A percentile compares a stretch with the other conserved stretches of the same genome.
phyloP scores from a whole-genome alignment of 805 yeast genomes.

The Henningerozyma blattae region DNA sequence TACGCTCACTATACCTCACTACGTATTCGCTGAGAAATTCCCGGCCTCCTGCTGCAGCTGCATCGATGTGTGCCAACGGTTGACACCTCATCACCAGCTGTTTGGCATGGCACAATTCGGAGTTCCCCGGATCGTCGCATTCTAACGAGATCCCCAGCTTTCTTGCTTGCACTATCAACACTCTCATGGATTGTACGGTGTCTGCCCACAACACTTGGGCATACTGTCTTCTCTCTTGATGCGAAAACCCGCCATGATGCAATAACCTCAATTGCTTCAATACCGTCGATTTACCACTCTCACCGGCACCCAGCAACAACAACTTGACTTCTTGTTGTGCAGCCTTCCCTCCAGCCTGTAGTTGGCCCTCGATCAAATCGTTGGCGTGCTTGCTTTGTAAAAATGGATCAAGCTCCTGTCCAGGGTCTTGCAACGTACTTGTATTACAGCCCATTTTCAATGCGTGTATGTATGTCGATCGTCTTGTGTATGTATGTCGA shows the following conservation, averaged over 20 bases:
- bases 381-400: slow-evolving; percentile 42
- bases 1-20: slow-evolving; percentile 43
- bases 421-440: slow-evolving; percentile 31
- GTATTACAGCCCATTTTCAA: slow-evolving; percentile 56
- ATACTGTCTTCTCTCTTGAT: slow-evolving; percentile 69
- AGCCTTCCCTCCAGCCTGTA: slow-evolving; percentile 39
- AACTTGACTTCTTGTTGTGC: slow-evolving; percentile 54
- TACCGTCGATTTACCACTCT: slow-evolving; percentile 26
- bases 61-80: slow-evolving; percentile 50
- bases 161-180: slow-evolving; percentile 63
- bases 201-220: slow-evolving; percentile 89
- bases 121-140: slow-evolving; percentile 38
- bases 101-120: slow-evolving; percentile 35
- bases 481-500: too few relatives aligned
- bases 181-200: slow-evolving; percentile 73
- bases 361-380: slow-evolving; percentile 51
- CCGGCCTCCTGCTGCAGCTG: slow-evolving; percentile 55
- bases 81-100: slow-evolving; percentile 43
- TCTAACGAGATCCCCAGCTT: slow-evolving; percentile 50
- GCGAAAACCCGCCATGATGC: slow-evolving; percentile 31
- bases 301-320: slow-evolving; percentile 73
- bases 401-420: slow-evolving; percentile 40
- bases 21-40: slow-evolving; percentile 53
- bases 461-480: too few relatives aligned
- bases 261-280: slow-evolving; percentile 30